Evolutionary conservation across 495 filamentous ascomycete genomes (phyloP).

Genomic region (Neurospora sp.): DNA sequence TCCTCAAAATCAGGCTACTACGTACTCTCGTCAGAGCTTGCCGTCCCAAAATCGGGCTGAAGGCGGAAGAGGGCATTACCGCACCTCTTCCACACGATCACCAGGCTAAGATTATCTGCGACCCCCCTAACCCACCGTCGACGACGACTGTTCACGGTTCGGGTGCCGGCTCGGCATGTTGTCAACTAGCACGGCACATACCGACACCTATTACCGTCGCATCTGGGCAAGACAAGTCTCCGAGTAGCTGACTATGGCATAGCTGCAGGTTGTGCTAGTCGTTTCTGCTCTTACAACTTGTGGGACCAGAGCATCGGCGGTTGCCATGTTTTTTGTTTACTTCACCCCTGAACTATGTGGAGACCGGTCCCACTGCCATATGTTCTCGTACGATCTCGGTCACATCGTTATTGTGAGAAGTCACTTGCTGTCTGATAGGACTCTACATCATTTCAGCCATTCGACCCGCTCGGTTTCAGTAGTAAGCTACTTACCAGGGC

Average conservation of each 20-base stretch:
- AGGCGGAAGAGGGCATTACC: background rate
- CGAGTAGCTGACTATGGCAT: background rate
- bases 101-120: background rate
- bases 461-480: background rate
- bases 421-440: background rate
- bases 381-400: background rate
- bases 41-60: background rate
- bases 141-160: background rate
- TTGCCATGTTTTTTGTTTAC: background rate
- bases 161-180: background rate
- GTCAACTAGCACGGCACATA: background rate
- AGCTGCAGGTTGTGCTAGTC: background rate
- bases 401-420: background rate
- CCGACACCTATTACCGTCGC: background rate
- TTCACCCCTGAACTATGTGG: background rate
- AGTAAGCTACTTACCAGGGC: background rate
- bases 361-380: background rate
- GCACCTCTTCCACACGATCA: background rate
- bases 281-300: background rate
- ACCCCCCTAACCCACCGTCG: background rate
- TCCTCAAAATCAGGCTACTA: background rate
- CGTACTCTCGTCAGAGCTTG: too few species aligned
- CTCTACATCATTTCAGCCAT: background rate
- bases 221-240: background rate
- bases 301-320: background rate